Percentiles rank a stretch among this genome's conserved stretches.
These are phyloP conservation scores for Hypericum perforatum DNA, from an alignment of 345 rosid species.

Conservation along the genomic window DNA sequence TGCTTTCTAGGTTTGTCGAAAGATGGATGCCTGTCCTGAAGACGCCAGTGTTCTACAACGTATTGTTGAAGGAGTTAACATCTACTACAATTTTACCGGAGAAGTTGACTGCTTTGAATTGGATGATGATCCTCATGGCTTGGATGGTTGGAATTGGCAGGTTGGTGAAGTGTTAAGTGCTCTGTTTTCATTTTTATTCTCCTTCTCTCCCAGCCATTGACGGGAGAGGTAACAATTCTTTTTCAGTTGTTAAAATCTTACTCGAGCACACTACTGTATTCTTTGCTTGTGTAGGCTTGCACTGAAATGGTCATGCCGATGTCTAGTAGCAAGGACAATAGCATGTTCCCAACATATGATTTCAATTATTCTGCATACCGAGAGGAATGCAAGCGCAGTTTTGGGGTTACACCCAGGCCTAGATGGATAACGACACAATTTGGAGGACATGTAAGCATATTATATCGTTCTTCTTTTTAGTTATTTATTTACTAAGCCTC, in stretches of 20 bases:
- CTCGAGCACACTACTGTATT: background rate
- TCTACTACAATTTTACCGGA: conserved; percentile 82
- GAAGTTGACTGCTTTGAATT: conserved; percentile 60
- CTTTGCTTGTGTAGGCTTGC: conserved; percentile 48
- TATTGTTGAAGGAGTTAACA: conserved; percentile 55
- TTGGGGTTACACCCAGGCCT: conserved; percentile 61
- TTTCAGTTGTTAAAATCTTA: background rate
- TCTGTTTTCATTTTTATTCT: background rate
- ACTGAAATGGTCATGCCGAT: conserved; percentile 94
- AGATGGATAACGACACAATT: conserved; percentile 75
- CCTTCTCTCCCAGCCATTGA: background rate
- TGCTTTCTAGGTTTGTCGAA: conserved; percentile 54
- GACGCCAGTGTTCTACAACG: conserved; percentile 53
- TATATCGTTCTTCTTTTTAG: background rate
- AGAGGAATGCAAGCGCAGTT: conserved; percentile 58
- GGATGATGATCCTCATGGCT: conserved; percentile 94
- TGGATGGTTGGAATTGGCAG: conserved; percentile 96
- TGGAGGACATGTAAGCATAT: conserved; percentile 74
- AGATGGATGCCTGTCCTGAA: conserved; percentile 48
- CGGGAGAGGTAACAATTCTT: background rate
- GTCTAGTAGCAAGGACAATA: conserved; percentile 50
- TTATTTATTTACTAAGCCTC: no score
- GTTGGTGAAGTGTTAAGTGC: conserved; percentile 18
- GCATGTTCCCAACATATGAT: conserved; percentile 58
- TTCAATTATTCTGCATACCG: conserved; percentile 54